These are phyloP conservation scores for Sugiyamaella mastotermitis DNA, from an alignment of 805 yeast species.

Conservation along the genomic window DNA sequence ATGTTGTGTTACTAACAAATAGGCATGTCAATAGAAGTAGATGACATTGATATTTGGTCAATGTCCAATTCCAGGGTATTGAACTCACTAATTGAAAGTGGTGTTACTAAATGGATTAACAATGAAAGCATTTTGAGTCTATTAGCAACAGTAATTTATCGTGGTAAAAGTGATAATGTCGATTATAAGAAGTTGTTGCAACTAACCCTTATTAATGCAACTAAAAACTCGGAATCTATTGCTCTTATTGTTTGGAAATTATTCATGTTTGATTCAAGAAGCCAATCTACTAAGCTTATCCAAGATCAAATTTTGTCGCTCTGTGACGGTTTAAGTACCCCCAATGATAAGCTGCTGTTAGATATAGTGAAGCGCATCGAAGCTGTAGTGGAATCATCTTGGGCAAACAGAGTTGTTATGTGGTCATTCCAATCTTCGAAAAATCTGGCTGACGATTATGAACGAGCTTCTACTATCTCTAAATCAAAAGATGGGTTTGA, in stretches of 20 bases:
- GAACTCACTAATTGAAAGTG: constrained; percentile 29
- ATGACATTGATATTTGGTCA: constrained; percentile 16
- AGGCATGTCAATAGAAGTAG: neutral
- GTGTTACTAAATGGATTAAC: constrained; percentile 39
- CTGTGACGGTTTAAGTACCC: constrained; percentile 57
- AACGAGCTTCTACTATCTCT: constrained; percentile 46
- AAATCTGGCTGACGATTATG: constrained; percentile 40
- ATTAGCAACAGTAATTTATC: constrained; percentile 34
- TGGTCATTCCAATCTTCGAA: constrained; percentile 51
- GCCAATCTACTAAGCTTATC: constrained; percentile 41
- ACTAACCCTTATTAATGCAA: constrained; percentile 50
- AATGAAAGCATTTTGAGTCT: constrained; percentile 41
- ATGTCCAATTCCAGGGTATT: constrained; percentile 15
- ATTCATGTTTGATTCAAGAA: constrained; percentile 40
- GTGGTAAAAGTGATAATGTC: constrained; percentile 33
- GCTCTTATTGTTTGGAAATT: constrained; percentile 46
- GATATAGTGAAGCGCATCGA: constrained; percentile 55
- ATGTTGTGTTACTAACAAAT: neutral
- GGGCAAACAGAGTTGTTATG: constrained; percentile 55
- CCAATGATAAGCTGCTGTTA: constrained; percentile 60
- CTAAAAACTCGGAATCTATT: constrained; percentile 31
- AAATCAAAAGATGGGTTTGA: constrained; percentile 39
- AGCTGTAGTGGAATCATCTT: constrained; percentile 41
- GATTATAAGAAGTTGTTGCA: constrained; percentile 51
- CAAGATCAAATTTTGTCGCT: constrained; percentile 45